These are phyloP conservation scores for Haberlea rhodopensis DNA, from an alignment of 257 asterid genomes.

Conservation along the genomic window DNA sequence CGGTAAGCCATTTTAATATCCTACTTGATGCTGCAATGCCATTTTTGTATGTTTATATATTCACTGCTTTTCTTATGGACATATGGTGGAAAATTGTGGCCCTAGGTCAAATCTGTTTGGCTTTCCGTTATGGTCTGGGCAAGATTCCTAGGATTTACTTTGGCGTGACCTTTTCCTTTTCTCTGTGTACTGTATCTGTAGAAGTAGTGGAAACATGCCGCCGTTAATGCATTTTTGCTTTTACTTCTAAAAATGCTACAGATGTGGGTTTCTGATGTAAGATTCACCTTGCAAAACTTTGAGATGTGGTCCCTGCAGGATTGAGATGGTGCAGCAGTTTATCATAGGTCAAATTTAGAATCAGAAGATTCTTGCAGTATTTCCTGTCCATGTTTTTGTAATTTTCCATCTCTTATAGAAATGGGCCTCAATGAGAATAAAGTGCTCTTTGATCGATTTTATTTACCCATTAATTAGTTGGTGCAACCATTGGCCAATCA, in stretches of 20 bases:
- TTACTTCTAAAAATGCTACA: not conserved
- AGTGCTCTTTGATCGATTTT: slow-evolving; percentile 10
- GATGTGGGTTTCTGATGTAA: not conserved
- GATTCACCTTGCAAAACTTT: not conserved
- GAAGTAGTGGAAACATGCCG: slow-evolving; percentile 5
- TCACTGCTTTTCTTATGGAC: slow-evolving; percentile 3
- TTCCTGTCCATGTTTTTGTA: not conserved
- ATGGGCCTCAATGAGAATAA: slow-evolving; percentile 17
- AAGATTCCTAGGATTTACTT: no score
- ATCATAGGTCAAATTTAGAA: slow-evolving; percentile 1
- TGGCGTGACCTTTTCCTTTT: not conserved
- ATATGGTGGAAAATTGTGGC: slow-evolving; percentile 10
- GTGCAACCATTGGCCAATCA: slow-evolving; percentile 18
- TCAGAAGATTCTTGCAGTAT: not conserved
- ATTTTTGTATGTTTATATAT: slow-evolving; percentile 5
- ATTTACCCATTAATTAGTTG: slow-evolving; percentile 15
- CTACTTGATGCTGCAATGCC: slow-evolving; percentile 23
- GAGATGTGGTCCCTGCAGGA: not conserved
- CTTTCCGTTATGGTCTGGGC: not conserved
- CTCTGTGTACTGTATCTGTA: not conserved
- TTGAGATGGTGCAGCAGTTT: not conserved
- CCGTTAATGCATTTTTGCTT: not conserved
- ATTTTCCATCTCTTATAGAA: slow-evolving; percentile 22
- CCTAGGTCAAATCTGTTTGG: slow-evolving; percentile 1
- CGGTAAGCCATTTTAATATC: slow-evolving; percentile 52